Conservation (phyloP, 306 rosid species). For the Sesbania bispinosa region DNA sequence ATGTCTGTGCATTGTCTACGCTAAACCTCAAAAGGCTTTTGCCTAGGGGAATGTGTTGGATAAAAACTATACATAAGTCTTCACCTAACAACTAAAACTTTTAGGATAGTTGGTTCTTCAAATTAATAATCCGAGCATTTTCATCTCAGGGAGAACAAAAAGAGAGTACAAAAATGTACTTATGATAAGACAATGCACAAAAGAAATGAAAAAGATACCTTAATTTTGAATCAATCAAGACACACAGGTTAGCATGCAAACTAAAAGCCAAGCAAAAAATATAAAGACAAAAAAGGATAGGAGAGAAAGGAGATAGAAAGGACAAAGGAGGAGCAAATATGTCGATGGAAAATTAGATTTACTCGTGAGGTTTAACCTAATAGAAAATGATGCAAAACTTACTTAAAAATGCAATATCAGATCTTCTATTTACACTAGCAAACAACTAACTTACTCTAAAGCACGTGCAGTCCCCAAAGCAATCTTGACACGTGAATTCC, state of each 20-base stretch:
- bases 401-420: not conserved
- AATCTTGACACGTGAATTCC: conserved; percentile 96
- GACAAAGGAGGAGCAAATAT: not conserved
- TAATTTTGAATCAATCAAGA: not conserved
- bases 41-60: no score
- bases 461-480: conserved; percentile 98
- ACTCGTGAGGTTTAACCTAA: not conserved
- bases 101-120: not conserved
- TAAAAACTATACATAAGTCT: no score
- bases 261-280: not conserved
- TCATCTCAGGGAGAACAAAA: not conserved
- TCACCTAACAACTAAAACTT: not conserved
- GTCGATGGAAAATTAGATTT: not conserved
- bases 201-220: not conserved
- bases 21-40: not conserved
- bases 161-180: not conserved
- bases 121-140: not conserved
- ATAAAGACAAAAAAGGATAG: not conserved
- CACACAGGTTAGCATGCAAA: conserved; percentile 8
- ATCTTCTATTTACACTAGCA: conserved; percentile 1
- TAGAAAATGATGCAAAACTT: not conserved
- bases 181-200: not conserved
- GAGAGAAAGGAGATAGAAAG: not conserved
- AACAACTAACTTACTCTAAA: conserved; percentile 68
- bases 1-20: not conserved